Evolutionary conservation across 2,329 filamentous ascomycete genomes (phyloP).

Genomic region (Aspergillus pseudonomiae): DNA sequence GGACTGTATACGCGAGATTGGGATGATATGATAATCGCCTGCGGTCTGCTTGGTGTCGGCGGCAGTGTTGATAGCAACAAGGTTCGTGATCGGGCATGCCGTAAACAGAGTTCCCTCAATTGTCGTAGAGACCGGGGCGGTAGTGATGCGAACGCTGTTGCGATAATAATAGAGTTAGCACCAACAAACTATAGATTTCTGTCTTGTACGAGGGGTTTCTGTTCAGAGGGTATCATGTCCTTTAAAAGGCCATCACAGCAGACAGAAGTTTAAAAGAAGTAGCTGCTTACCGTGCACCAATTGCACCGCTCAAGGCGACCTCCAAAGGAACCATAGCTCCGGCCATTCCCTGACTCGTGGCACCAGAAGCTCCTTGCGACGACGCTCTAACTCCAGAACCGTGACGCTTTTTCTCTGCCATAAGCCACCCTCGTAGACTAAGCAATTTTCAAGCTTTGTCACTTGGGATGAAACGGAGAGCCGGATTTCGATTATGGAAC

Average conservation of each 20-base stretch:
- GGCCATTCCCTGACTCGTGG: slow-evolving; percentile 40
- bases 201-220: not conserved
- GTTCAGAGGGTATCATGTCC: not conserved
- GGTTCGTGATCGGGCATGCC: slow-evolving; percentile 62
- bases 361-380: slow-evolving; percentile 39
- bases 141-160: slow-evolving; percentile 61
- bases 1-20: slow-evolving; percentile 60
- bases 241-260: not conserved
- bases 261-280: not conserved
- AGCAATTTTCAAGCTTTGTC: not conserved
- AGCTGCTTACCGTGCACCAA: slow-evolving; percentile 61
- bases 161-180: slow-evolving; percentile 11
- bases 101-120: slow-evolving; percentile 67
- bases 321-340: slow-evolving; percentile 54
- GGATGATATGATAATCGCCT: slow-evolving; percentile 64
- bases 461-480: not conserved
- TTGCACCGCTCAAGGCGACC: slow-evolving; percentile 59
- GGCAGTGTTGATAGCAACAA: slow-evolving; percentile 61
- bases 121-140: slow-evolving; percentile 53
- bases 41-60: slow-evolving; percentile 40
- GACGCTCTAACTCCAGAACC: slow-evolving; percentile 54
- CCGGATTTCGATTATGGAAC: not conserved
- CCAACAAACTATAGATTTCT: not conserved
- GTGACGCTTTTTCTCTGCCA: slow-evolving; percentile 64
- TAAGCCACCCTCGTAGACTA: slow-evolving; percentile 30